A percentile compares a stretch with the other conserved stretches of the same genome.
Evolutionary conservation across 371 early-diverging fungal species (phyloP).

Genomic region (Mucor racemosus): DNA sequence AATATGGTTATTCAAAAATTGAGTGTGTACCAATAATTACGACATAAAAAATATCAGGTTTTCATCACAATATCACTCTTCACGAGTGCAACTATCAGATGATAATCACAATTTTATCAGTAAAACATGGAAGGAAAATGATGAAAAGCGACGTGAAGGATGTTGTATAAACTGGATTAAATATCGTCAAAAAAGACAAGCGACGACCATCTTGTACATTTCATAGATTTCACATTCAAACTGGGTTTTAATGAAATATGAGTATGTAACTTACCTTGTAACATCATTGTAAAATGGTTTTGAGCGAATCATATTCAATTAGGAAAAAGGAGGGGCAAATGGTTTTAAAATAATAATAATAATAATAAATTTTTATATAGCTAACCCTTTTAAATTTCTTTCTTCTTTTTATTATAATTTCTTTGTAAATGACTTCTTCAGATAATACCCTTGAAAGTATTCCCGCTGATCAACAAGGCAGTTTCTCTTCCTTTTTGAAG

Average conservation of each 20-base stretch:
- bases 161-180: too few relatives aligned
- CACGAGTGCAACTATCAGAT: not conserved
- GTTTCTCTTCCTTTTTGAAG: constrained; percentile 74
- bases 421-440: constrained; percentile 30
- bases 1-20: too few relatives aligned
- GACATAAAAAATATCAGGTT: not conserved
- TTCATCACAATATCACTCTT: not conserved
- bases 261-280: not conserved
- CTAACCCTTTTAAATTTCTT: constrained; percentile 3
- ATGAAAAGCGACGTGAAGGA: not conserved
- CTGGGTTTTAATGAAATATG: not conserved
- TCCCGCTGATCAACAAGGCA: constrained; percentile 70
- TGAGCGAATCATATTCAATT: constrained; percentile 6
- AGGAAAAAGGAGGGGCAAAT: constrained; percentile 11
- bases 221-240: not conserved
- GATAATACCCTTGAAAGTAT: constrained; percentile 58
- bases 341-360: not conserved
- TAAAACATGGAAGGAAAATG: not conserved
- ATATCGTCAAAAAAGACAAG: too few relatives aligned
- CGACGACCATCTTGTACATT: not conserved
- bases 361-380: not conserved
- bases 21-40: too few relatives aligned
- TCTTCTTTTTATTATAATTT: constrained; percentile 13
- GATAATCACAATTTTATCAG: not conserved
- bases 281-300: not conserved